Base-by-base conservation (phyloP, 192 early-diverging fungal species). In the Coemansia furcata region DNA sequence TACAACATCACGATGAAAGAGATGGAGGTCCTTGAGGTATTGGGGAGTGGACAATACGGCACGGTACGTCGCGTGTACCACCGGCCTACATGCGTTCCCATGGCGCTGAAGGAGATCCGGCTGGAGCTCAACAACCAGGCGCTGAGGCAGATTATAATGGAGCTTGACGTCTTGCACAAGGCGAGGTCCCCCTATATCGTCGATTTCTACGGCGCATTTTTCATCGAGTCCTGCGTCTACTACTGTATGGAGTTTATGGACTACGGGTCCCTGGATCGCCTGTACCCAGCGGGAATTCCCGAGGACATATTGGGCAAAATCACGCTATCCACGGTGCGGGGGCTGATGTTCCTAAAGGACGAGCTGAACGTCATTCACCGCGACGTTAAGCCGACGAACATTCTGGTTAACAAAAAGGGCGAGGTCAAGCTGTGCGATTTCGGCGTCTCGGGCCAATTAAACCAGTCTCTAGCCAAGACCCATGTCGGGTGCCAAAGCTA, bases 201-300 rank as follows among this genome's bases (percentile, higher is more conserved):
- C n/a, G 95, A 96, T 33, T 98, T 98, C 69, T 98, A 97, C 82
- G 96, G 96, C 7, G 94, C 95, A 0, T 98, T 97, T 78, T 94
- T 96, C 63, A 89, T 94, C 65, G 96, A 98, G 69, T 90, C 90
- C n/a, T 94, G 93, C 76, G 96, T 98, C 9, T 98, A 96, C 75
- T 95, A 95, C 70, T 95, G 92, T 70, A 98, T 98, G 94, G 96
- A 98, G 79, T 98, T 87, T 70, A 98, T 98, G 96, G 96, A 98
- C 68, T 92, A 88, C 49, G 96, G 95, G 43, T 95, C 94, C n/a
- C 70, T 97, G 40, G 94, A 96, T 67, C 87, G 87, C 17, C 73
- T 97, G 35, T 95, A 96, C 62, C 83, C 87, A 15, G 84, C 85
- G 30, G 94, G 93, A 29, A 86, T 94, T 3, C 91, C 91, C 17